Base-by-base conservation (phyloP, 495 filamentous ascomycete species). In the Hyphodiscus hymeniophilus region DNA sequence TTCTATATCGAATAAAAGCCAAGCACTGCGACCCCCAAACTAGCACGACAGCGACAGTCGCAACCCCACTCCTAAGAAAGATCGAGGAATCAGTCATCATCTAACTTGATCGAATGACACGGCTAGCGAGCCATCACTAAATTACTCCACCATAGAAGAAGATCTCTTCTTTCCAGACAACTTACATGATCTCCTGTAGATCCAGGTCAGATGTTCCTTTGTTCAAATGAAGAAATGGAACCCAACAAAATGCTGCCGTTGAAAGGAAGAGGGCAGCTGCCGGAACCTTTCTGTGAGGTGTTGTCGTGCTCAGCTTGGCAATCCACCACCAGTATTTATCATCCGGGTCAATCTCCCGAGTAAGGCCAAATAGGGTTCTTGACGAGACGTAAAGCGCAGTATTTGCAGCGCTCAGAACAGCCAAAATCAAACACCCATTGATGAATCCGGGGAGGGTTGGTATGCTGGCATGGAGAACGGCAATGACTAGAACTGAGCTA, bases 311-410 rank as follows among this genome's bases (percentile, higher is more conserved):
- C 5, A 54, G 24, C 0, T 40, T 42, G 13, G 48, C 52, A 47
- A 26, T 7, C 35, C 8, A 42, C 40, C 48, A 36, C 54, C 12
- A 16, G 16, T 30, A 22, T 46, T 54, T 2, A n/a, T 61, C 45
- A 1, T 67, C 40, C 8, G 56, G 58, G 46, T 62, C 60, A 0
- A 53, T 28, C 35, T 53, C 50, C 36, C 44, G 32, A 0, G 66
- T 65, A 16, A 75, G 52, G 7, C 70, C 69, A 47, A 68, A 73
- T 1, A 76, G 47, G 0, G 66, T 64, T 4, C 72, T 60, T 2
- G 71, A 71, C 0, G 71, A 66, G 21, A 75, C 56, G 42, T 75
- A 76, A 0, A 76, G 56, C 28, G 64, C 61, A 4, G 68, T 67
- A 52, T 65, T 68, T 0, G 71, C 64, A 5, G 62, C 60, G 17